Base-by-base conservation (phyloP, 1,139 yeast species). In the Blastobotrys arbuscula region DNA sequence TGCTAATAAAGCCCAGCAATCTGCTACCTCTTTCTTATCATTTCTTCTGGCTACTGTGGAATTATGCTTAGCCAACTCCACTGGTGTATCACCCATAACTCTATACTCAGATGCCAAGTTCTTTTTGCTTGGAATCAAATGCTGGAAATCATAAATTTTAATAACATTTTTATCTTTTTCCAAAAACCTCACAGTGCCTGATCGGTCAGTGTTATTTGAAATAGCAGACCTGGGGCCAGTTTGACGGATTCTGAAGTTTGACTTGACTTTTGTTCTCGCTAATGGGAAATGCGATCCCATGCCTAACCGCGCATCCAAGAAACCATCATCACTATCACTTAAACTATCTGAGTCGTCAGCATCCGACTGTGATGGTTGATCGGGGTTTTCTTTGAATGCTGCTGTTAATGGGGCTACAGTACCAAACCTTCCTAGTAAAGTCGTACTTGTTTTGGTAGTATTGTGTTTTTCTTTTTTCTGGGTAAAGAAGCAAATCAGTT, bases 401-500 rank as follows among this genome's bases (percentile, higher is more conserved):
- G 31, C 3, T 38, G n/a, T 28, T 33, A 36, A 19, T 18, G 39
- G 39, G 7, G 24, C 39, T 12, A 39, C 30, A 3, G 24, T 30
- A 10, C 42, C 42, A 39, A 39, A 23, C 13, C 31, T 20, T 9
- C 33, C 33, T 6, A 26, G 42, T 15, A 39, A 4, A 20, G 8
- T 20, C 16, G 12, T 23, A 21, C 31, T 30, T 7, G 20, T 20
- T 12, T 12, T n/a, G 18, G n/a, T 33, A 19, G 43, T 36, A 13
- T 36, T 39, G 1, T 44, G 39, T 33, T 44, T 43, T 10, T 55
- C 56, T 20, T 55, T 70, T 62, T 52, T 51, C n/a, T 84, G 81
- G n/a, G 82, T 77, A 66, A 87, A 88, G 59, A 90, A 89, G 61
- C 96, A 86, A 1, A 89, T 83, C 48, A 89, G 70, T 53, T 79